Conservation (phyloP, 2,329 filamentous ascomycete genomes). For the Aspergillus sp. region DNA sequence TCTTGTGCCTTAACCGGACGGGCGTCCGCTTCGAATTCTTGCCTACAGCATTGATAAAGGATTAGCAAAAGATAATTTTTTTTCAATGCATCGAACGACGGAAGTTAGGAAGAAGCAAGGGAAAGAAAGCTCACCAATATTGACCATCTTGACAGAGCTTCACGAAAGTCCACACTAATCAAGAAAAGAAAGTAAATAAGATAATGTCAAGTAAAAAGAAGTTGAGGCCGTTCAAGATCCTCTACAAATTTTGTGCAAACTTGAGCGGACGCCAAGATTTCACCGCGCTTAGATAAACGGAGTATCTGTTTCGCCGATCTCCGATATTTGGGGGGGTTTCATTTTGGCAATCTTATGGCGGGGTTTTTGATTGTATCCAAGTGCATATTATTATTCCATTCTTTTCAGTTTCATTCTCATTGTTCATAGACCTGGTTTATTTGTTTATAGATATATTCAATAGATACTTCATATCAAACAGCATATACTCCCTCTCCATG, state of each 20-base stretch:
- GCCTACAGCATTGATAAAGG: constrained; percentile 50
- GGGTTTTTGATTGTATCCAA: too few species aligned
- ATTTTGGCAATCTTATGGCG: neutral
- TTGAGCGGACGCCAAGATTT: constrained; percentile 22
- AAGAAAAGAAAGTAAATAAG: constrained; percentile 10
- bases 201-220: constrained; percentile 17
- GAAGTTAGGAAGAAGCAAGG: neutral
- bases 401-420: constrained; percentile 1
- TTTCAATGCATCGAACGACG: neutral
- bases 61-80: neutral
- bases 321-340: constrained; percentile 11
- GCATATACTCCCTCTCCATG: constrained; percentile 21
- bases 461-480: constrained; percentile 1
- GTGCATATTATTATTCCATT: neutral
- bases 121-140: constrained; percentile 27
- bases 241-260: constrained; percentile 19
- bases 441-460: neutral
- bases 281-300: constrained; percentile 32
- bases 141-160: constrained; percentile 32
- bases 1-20: constrained; percentile 88
- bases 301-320: constrained; percentile 27
- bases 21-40: constrained; percentile 91
- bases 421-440: neutral
- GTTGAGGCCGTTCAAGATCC: constrained; percentile 5
- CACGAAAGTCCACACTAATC: constrained; percentile 6